These are phyloP conservation scores for Rhododendron simsii DNA, from an alignment of 148 eudicot genomes.

Conservation along the genomic window DNA sequence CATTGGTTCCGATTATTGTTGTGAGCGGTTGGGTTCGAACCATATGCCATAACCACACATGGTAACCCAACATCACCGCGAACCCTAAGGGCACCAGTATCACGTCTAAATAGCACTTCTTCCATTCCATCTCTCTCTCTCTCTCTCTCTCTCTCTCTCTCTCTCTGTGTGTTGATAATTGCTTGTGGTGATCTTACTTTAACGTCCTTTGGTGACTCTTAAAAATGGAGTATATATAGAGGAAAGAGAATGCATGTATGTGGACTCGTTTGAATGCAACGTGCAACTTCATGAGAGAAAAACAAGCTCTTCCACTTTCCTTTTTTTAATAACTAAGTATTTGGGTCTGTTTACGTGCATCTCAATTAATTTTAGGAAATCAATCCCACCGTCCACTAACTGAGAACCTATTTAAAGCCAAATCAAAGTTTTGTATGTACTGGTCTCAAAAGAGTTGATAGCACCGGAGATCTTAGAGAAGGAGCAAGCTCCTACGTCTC, in stretches of 20 bases:
- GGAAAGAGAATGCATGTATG: not conserved
- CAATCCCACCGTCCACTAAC: not conserved
- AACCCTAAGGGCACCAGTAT: slow-evolving; percentile 67
- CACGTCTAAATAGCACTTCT: slow-evolving; percentile 50
- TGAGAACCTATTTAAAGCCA: not conserved
- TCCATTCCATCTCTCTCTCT: slow-evolving; percentile 51
- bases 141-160: not conserved
- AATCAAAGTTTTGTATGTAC: too few relatives aligned
- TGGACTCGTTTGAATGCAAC: slow-evolving; percentile 14
- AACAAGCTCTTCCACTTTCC: not conserved
- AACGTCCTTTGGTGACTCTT: not conserved
- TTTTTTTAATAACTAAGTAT: not conserved
- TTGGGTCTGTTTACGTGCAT: too few relatives aligned
- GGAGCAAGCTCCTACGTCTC: not conserved
- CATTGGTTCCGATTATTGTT: slow-evolving; percentile 75
- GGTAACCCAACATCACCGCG: slow-evolving; percentile 39
- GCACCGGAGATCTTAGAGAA: too few relatives aligned
- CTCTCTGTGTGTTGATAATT: not conserved
- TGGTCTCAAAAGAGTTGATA: too few relatives aligned
- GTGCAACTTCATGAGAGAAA: not conserved
- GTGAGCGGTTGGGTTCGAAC: slow-evolving; percentile 56
- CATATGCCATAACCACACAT: slow-evolving; percentile 73
- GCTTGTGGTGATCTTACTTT: slow-evolving; percentile 4
- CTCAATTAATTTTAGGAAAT: not conserved
- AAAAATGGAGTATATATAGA: not conserved